Conservation (phyloP, 257 asterid genomes). For the Nicotiana benthamiana region DNA sequence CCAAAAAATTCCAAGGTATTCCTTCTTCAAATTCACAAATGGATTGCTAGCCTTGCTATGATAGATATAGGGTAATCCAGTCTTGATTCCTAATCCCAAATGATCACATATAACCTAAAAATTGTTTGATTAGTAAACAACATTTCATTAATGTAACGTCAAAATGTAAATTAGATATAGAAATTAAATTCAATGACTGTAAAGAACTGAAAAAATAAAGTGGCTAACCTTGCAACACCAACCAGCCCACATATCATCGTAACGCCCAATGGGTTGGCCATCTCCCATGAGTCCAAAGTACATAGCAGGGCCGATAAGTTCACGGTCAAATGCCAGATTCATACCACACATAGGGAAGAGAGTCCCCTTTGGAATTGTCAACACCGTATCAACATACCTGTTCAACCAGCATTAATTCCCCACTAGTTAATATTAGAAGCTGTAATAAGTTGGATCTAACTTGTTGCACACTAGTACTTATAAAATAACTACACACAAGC, state of each 20-base stretch:
- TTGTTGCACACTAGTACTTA: too few species aligned
- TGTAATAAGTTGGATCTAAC: too few species aligned
- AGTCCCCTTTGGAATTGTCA: conserved; percentile 90
- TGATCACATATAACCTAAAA: conserved; percentile 79
- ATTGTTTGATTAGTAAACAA: neutral
- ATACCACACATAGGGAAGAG: conserved; percentile 95
- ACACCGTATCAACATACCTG: conserved; percentile 77
- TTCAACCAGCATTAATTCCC: neutral
- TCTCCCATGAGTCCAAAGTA: conserved; percentile 96
- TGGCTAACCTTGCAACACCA: conserved; percentile 74
- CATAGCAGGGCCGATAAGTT: conserved; percentile 90
- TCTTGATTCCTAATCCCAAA: conserved; percentile 77
- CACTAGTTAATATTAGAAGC: neutral
- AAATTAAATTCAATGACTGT: too few species aligned
- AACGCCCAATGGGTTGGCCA: conserved; percentile 92
- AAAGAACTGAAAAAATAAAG: neutral
- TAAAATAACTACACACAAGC: too few species aligned
- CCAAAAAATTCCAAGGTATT: conserved; percentile 90
- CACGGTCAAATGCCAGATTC: conserved; percentile 83
- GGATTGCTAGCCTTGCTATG: conserved; percentile 98
- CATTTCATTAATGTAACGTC: too few species aligned
- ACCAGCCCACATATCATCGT: conserved; percentile 99
- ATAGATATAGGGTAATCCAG: conserved; percentile 86
- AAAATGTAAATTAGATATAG: too few species aligned
- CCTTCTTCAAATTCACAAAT: conserved; percentile 71